phyloP scores from a whole-genome alignment of 2,329 filamentous ascomycete genomes.

The Diplocarpon rosae region DNA sequence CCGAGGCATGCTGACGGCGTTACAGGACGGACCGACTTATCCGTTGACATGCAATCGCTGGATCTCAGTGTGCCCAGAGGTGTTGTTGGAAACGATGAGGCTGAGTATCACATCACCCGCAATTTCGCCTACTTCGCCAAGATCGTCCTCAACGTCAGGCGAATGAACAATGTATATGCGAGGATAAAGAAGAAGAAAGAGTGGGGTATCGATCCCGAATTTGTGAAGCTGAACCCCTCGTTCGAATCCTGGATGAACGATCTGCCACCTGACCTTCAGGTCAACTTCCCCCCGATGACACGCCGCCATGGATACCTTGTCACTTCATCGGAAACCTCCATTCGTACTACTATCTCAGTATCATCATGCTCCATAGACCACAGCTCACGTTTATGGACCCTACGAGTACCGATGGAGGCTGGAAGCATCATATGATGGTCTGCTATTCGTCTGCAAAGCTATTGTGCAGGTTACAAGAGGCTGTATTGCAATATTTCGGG shows the following conservation, averaged over 20 bases:
- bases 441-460: conserved; percentile 78
- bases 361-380: conserved; percentile 80
- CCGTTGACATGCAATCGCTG: conserved; percentile 63
- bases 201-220: conserved; percentile 78
- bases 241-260: conserved; percentile 66
- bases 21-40: conserved; percentile 64
- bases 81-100: conserved; percentile 56
- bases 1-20: conserved; percentile 10
- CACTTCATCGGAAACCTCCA: conserved; percentile 86
- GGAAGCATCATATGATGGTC: conserved; percentile 80
- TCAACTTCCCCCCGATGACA: conserved; percentile 67
- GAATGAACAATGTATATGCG: conserved; percentile 65
- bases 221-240: conserved; percentile 67
- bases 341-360: conserved; percentile 73
- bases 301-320: conserved; percentile 72
- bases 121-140: conserved; percentile 76
- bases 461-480: conserved; percentile 79
- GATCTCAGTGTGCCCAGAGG: conserved; percentile 59
- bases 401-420: conserved; percentile 57
- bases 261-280: conserved; percentile 65
- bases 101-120: conserved; percentile 66
- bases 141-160: conserved; percentile 65
- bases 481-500: conserved; percentile 64
- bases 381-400: conserved; percentile 72
- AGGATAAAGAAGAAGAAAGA: conserved; percentile 66